Evolutionary conservation across 441 rosid genomes (phyloP), one percentile per base, ranked within the genome.

Genomic region (Erysimum pusillum): DNA sequence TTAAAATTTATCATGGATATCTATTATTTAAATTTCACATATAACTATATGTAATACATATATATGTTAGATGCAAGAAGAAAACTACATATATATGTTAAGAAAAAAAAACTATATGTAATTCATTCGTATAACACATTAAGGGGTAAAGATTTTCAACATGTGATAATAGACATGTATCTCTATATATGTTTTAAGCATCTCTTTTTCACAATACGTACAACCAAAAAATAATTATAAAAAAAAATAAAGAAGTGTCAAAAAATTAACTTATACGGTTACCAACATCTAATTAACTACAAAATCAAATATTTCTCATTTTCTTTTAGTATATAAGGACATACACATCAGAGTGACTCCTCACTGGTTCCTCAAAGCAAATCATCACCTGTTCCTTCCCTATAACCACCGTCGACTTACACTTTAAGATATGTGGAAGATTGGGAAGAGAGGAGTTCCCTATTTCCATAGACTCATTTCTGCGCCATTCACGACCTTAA

Each of bases 371-470:
- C 7, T 6, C 7, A 34, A 34, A 34, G 36, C 36, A 5, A 34
- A 32, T 32, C 35, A 32, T 22, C 35, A 34, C 36, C 3, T 5
- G 7, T 34, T 34, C 36, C 36, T 4, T 34, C 36, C 7, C 36
- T 34, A 6, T 34, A 34, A 34, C 36, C 1, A 6, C 0, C 7
- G 1, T 34, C 36, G 36, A 34, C 36, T 38, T 15, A 46, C 52
- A 46, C 15, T 46, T 7, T 46, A 77, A 87, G 86, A 78, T 31
- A 90, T 91, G 98, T 80, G 84, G 9, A 77, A 68, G n/a, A 70
- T 85, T 31, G 80, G 83, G 45, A 68, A 78, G 62, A 85, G 91
- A 84, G 96, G 93, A 67, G 36, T 89, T 73, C 94, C 83, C 75
- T 86, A 83, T 80, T 75, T 91, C 45, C 87, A 85, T 69, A 83